These are phyloP conservation scores for Hevea brasiliensis DNA, from an alignment of 345 rosid species.

Conservation along the genomic window DNA sequence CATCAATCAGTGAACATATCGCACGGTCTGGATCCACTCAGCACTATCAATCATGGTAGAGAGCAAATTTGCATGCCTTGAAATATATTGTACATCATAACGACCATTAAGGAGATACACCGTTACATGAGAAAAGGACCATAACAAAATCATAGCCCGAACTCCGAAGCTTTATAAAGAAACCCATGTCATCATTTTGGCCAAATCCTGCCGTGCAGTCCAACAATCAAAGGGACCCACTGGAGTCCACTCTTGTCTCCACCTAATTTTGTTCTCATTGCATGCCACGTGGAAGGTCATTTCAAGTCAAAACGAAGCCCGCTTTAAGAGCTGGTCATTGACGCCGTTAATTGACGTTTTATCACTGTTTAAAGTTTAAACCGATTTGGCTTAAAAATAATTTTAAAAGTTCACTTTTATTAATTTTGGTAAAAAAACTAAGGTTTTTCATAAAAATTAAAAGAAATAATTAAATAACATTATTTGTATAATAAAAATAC, in stretches of 20 bases:
- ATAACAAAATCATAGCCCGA: conserved; percentile 1
- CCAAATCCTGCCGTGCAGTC: conserved; percentile 34
- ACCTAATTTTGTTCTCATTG: conserved; percentile 5
- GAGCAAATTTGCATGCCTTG: neutral
- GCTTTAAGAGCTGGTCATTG: too few relatives aligned
- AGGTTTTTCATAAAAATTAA: too few relatives aligned
- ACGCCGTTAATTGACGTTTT: too few relatives aligned
- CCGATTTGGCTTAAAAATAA: too few relatives aligned
- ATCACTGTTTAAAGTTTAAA: too few relatives aligned
- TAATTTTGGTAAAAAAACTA: too few relatives aligned
- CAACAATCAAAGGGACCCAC: conserved; percentile 25
- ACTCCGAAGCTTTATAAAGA: neutral
- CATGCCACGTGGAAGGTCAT: conserved; percentile 21
- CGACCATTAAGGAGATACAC: neutral
- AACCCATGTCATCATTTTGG: conserved; percentile 21
- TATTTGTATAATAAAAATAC: too few relatives aligned
- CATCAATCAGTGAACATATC: neutral
- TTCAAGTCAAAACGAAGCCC: conserved; percentile 14
- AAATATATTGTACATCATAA: neutral
- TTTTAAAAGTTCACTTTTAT: too few relatives aligned
- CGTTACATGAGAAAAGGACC: neutral
- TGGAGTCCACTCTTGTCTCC: conserved; percentile 25
- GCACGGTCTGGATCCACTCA: neutral
- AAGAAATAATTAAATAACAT: too few relatives aligned
- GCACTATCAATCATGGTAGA: neutral